These are phyloP conservation scores for Massariosphaeria phaeospora DNA, from an alignment of 495 filamentous ascomycete genomes.

Conservation along the genomic window DNA sequence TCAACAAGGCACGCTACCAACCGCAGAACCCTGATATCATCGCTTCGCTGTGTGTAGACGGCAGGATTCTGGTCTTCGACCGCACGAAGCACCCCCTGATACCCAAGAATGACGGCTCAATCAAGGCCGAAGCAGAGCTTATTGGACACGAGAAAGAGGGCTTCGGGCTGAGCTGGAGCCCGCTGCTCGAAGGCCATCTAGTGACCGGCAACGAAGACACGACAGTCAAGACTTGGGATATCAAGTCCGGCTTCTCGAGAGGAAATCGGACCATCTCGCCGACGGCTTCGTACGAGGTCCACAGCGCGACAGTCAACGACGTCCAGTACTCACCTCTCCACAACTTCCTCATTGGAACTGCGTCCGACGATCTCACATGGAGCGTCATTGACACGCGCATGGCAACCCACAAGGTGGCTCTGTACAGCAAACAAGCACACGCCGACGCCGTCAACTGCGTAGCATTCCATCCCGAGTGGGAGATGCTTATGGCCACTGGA, in stretches of 20 bases:
- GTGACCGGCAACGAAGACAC: conserved; percentile 86
- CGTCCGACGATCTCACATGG: conserved; percentile 91
- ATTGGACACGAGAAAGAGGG: conserved; percentile 84
- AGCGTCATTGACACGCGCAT: conserved; percentile 83
- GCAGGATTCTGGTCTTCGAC: conserved; percentile 86
- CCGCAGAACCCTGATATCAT: conserved; percentile 98
- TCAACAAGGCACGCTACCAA: conserved; percentile 97
- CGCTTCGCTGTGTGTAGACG: conserved; percentile 86
- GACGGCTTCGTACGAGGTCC: conserved; percentile 73
- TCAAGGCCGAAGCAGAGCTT: conserved; percentile 77
- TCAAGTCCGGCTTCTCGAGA: conserved; percentile 60
- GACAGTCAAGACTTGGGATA: conserved; percentile 87
- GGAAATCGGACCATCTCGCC: conserved; percentile 66
- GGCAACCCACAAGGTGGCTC: conserved; percentile 56
- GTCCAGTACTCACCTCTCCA: conserved; percentile 89
- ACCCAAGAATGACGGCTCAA: conserved; percentile 55
- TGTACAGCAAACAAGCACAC: conserved; percentile 60
- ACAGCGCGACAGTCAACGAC: conserved; percentile 88
- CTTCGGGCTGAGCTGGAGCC: conserved; percentile 93
- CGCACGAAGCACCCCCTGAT: conserved; percentile 82
- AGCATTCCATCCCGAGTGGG: conserved; percentile 83
- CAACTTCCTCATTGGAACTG: conserved; percentile 76
- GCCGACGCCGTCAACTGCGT: conserved; percentile 89
- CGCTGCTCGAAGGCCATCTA: conserved; percentile 73
- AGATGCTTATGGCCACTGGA: conserved; percentile 82